Base-by-base conservation (phyloP, 768 basidiomycete genomes). In the Tylopilus sp. region DNA sequence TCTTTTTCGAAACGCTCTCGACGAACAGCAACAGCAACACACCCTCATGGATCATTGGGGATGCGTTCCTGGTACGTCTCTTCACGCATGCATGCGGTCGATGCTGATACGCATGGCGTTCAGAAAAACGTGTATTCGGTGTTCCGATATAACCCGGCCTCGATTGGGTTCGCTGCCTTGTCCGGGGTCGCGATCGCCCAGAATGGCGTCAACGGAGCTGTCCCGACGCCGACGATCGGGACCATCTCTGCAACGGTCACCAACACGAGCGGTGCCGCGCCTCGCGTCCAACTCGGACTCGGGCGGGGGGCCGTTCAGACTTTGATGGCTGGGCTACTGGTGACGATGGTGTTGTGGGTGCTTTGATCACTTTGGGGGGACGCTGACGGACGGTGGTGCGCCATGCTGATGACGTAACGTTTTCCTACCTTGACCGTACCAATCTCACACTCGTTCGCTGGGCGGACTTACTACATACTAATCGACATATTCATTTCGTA, bases 201-300 rank as follows among this genome's bases (percentile, higher is more conserved):
- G 50, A 69, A 69, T 15, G 67, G 67, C 2, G 59, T 66, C 45
- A 67, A 64, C 1, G 68, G 73, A 0, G 10, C 58, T 0, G 71
- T 77, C 0, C 85, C 87, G 1, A 71, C 74, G 1, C 55, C 85
- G 0, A 87, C 86, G 6, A 77, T 85, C 44, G 85, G 82, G 2
- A 68, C 76, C 0, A 75, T 69, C 12, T 67, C 74, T 11, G 74
- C 81, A 2, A 67, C 75, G 6, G 75, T 83, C 11, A 76, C 77
- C 6, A 57, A 39, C 25, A 76, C 78, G 6, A 56, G 35, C 30
- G 51, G 45, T 25, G 59, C 58, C 3, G 13, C 28, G 17, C 44
- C 48, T 6, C 38, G 31, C 10, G 21, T 31, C 4, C 48, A 20
- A 23, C 21, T 28, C 17, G 44, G 46, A 3, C 42, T 20, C 22